Evolutionary conservation across 768 basidiomycete species (phyloP), one percentile per base, ranked within the genome.

Genomic region (Termitomyces sp.): DNA sequence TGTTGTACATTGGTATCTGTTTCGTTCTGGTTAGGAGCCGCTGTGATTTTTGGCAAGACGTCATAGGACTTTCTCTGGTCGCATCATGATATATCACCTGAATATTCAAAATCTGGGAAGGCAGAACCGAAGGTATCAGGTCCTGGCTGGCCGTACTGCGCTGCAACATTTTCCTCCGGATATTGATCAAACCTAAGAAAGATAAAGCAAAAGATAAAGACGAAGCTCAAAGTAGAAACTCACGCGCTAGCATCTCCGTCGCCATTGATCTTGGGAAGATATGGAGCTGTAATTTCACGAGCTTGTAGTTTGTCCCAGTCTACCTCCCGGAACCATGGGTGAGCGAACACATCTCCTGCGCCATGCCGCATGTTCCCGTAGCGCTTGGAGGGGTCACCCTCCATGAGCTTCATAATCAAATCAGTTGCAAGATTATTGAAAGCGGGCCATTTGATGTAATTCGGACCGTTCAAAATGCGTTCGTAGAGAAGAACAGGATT

Each of bases 171-270:
- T 63, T 88, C 89, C 67, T 92, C 90, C 1, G 89, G 86, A 64
- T 92, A 92, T 48, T 74, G 76, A 63, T 92, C 90, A 62, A 92
- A 92, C 22, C 89, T 92, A 8, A 49, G 53, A 46, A 57, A 33
- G 26, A 55, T n/a, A n/a, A 3, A 65, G 55, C 50, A 64, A 36
- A 55, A 52, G 40, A 41, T 24, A 32, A 22, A 30, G 13, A 59
- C 45, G 26, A 22, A 24, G 49, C 56, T 26, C 26, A 9, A 54
- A 52, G 38, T 36, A 56, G n/a, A 32, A 44, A 83, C 90, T 71
- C 68, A 92, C 89, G 90, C 90, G 84, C 91, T 94, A 5, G 96
- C 90, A 71, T 99, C 97, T 1, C 97, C 97, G 11, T 98, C 97
- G 9, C 93, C 88, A 35, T 76, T 82, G 49, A 98, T 93, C 69